Conservation (phyloP, 768 basidiomycete species). For the Kwoniella sp. region DNA sequence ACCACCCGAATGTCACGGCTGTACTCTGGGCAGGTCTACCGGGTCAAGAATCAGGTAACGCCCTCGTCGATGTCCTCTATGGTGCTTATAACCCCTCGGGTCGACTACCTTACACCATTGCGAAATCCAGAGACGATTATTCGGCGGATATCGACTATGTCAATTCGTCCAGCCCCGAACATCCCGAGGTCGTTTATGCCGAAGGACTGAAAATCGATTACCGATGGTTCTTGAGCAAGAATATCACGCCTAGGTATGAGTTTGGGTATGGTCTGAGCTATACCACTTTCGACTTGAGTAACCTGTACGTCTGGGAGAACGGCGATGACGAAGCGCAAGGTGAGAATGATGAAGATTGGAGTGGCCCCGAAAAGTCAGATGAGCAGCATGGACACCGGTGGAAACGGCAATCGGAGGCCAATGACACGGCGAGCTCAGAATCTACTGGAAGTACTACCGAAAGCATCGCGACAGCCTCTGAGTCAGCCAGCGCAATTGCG, state of each 20-base stretch:
- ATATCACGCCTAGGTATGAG: constrained; percentile 61
- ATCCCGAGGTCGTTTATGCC: constrained; percentile 63
- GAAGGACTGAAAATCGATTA: constrained; percentile 76
- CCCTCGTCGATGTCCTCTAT: constrained; percentile 71
- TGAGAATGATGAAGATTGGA: constrained; percentile 3
- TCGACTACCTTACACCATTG: constrained; percentile 74
- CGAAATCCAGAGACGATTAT: constrained; percentile 66
- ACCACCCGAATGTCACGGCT: constrained; percentile 73
- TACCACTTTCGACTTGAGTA: constrained; percentile 73
- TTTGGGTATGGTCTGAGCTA: constrained; percentile 91
- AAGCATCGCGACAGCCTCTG: neutral
- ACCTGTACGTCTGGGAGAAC: constrained; percentile 59
- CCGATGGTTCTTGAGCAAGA: constrained; percentile 56
- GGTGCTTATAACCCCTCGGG: constrained; percentile 74
- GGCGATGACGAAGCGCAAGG: neutral
- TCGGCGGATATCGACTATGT: constrained; percentile 62
- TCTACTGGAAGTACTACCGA: neutral
- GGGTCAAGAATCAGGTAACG: constrained; percentile 71
- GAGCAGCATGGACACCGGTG: neutral
- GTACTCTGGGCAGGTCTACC: constrained; percentile 71
- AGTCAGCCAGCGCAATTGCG: neutral
- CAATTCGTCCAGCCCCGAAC: constrained; percentile 55
- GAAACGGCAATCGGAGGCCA: neutral
- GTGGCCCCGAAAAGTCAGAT: neutral
- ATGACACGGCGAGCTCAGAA: neutral